These are phyloP conservation scores for Dothideomycetes sp. DNA, from an alignment of 2,329 filamentous ascomycete genomes.

Conservation along the genomic window DNA sequence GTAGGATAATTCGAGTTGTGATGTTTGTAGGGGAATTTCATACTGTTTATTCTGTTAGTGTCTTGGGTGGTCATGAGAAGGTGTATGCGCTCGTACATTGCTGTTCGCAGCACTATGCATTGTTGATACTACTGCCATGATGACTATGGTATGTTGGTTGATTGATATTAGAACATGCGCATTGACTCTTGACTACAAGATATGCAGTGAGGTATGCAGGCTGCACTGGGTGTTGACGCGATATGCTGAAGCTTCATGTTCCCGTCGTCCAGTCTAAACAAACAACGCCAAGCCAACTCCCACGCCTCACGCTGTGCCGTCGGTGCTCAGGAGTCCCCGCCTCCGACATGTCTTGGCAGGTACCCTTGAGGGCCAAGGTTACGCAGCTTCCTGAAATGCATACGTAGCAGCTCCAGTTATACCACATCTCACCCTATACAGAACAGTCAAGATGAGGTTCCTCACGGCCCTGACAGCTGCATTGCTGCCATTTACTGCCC, in stretches of 20 bases:
- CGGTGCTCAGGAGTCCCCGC: too few species aligned
- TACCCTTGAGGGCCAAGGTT: neutral
- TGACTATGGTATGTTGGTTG: neutral
- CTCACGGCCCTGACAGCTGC: conserved; percentile 52
- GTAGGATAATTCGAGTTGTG: conserved; percentile 57
- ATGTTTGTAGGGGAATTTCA: conserved; percentile 40
- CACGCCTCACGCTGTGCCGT: too few species aligned
- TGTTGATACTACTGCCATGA: conserved; percentile 3
- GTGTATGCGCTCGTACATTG: conserved; percentile 11
- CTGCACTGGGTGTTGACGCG: too few species aligned
- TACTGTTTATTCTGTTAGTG: conserved; percentile 24
- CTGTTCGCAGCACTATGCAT: conserved; percentile 8
- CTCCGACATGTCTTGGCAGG: neutral
- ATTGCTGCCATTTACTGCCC: conserved; percentile 48
- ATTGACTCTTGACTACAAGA: neutral
- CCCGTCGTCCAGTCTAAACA: too few species aligned
- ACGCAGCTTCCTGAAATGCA: neutral
- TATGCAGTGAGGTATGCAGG: too few species aligned
- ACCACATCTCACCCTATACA: neutral
- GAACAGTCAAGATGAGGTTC: conserved; percentile 52
- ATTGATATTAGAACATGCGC: conserved; percentile 2
- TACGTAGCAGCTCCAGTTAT: neutral
- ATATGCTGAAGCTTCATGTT: neutral
- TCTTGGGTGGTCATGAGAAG: neutral
- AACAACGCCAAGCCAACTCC: neutral